These are phyloP conservation scores for Puccinia coronata DNA, from an alignment of 1,284 basidiomycete genomes.

Conservation along the genomic window DNA sequence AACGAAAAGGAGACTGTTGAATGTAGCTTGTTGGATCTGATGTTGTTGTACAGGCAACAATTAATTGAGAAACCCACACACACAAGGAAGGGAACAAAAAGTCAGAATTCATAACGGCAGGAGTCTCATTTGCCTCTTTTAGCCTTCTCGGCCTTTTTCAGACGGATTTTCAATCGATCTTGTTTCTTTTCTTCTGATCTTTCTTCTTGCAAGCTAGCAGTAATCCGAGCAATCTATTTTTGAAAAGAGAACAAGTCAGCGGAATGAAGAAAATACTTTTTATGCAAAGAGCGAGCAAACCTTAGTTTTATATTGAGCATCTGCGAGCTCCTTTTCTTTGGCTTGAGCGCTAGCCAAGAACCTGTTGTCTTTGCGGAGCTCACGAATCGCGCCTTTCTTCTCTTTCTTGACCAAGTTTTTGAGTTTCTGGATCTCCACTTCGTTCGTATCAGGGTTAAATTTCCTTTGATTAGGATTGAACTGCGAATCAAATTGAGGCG, in stretches of 20 bases:
- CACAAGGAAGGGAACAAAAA: too few relatives aligned
- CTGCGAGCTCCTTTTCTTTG: constrained; percentile 79
- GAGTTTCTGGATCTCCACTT: constrained; percentile 82
- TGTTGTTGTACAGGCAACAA: too few relatives aligned
- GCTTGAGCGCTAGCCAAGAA: constrained; percentile 88
- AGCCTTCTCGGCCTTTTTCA: constrained; percentile 52
- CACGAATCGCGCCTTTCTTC: constrained; percentile 92
- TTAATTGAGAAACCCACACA: too few relatives aligned
- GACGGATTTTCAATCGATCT: constrained; percentile 66
- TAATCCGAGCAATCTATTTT: constrained; percentile 66
- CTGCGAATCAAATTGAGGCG: constrained; percentile 88
- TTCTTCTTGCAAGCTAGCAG: constrained; percentile 81
- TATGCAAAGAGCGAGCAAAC: constrained; percentile 50
- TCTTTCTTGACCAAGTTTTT: constrained; percentile 91
- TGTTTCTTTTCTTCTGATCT: constrained; percentile 91
- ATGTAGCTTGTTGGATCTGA: too few relatives aligned
- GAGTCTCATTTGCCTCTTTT: constrained; percentile 25
- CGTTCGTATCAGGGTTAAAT: constrained; percentile 89
- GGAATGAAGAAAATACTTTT: neutral
- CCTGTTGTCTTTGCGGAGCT: constrained; percentile 88
- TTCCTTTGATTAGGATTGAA: constrained; percentile 76
- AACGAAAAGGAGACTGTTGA: too few relatives aligned
- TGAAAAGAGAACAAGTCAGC: neutral
- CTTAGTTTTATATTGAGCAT: constrained; percentile 65
- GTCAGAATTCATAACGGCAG: too few relatives aligned